These are phyloP conservation scores for Colletotrichum endophyticum DNA, from an alignment of 2,329 filamentous ascomycete genomes.

Conservation along the genomic window DNA sequence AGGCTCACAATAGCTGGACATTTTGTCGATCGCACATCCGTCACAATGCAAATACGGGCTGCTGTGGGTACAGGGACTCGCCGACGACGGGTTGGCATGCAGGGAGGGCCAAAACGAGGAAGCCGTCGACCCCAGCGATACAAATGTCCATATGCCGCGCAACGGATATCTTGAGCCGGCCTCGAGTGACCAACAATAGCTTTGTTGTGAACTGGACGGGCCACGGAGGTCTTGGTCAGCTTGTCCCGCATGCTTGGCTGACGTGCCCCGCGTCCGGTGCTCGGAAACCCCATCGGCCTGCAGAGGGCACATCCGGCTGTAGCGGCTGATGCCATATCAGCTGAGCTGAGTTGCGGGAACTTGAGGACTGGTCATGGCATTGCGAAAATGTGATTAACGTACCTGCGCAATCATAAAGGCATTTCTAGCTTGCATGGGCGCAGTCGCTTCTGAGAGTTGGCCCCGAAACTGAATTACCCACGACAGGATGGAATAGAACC, in stretches of 20 bases:
- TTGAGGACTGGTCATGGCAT: background rate
- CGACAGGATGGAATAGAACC: background rate
- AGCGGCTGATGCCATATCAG: slow-evolving; percentile 27
- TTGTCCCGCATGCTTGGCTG: slow-evolving; percentile 18
- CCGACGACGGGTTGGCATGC: slow-evolving; percentile 32
- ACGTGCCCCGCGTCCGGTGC: slow-evolving; percentile 16
- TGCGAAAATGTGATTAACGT: slow-evolving; percentile 30
- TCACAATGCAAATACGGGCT: slow-evolving; percentile 40
- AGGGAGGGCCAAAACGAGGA: slow-evolving; percentile 30
- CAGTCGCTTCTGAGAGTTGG: background rate
- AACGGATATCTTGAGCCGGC: slow-evolving; percentile 46
- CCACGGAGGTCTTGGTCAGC: slow-evolving; percentile 19
- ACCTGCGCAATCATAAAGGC: background rate
- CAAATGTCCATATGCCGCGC: slow-evolving; percentile 41
- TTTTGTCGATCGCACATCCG: slow-evolving; percentile 35
- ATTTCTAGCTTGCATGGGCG: background rate
- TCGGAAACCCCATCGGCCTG: slow-evolving; percentile 31
- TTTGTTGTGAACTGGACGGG: slow-evolving; percentile 19
- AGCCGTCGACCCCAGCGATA: slow-evolving; percentile 30
- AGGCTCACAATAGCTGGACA: slow-evolving; percentile 35
- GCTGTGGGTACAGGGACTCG: slow-evolving; percentile 18
- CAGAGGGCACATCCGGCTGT: slow-evolving; percentile 25
- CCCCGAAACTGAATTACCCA: background rate
- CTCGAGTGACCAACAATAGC: slow-evolving; percentile 47
- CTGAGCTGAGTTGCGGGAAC: slow-evolving; percentile 29